Base-by-base conservation (phyloP, 2,329 filamentous ascomycete species). In the Pseudocercospora pini-densiflorae region DNA sequence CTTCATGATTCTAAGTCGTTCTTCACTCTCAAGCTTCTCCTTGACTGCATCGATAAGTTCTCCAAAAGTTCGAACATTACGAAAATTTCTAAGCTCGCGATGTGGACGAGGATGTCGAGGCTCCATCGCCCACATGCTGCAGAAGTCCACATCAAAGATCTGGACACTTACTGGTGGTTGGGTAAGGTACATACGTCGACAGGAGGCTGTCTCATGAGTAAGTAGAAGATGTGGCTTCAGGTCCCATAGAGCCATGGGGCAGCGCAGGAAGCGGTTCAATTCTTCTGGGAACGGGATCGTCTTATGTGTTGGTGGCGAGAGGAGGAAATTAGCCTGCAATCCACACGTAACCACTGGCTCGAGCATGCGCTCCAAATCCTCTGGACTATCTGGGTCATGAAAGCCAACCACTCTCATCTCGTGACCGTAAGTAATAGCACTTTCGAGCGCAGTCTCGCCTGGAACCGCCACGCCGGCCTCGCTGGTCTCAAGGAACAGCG, bases 121-220 rank as follows among this genome's bases (percentile, higher is more conserved):
- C n/a, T 51, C 19, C 47, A 27, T n/a, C 5, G 51, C 51, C 24
- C 51, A 55, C 47, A 51, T 4, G 23, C 19, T 51, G 19, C 51
- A 24, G n/a, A 55, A 29, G 19, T 29, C 51, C 23, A 29, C 23
- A 3, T 55, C 51, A 24, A 31, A 55, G 27, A 55, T 27, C 51
- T 8, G 23, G n/a, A 31, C 7, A 9, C n/a, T 31, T 16, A 19
- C 9, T n/a, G 59, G 43, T 33, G 59, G 59, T 14, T 61, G 59
- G 4, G 59, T 61, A 9, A 61, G 49, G 27, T 51, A 51, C 43
- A 61, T 61, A 12, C 24, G 23, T 21, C 59, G 36, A 19, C 43
- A 61, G 16, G 59, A 61, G 31, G 59, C 59, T 14, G 19, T 1
- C 10, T 29, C 29, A 10, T 33, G 23, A 5, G 12, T 19, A 5